Conservation (phyloP, 805 yeast genomes). For the Nakazawaea sp. region DNA sequence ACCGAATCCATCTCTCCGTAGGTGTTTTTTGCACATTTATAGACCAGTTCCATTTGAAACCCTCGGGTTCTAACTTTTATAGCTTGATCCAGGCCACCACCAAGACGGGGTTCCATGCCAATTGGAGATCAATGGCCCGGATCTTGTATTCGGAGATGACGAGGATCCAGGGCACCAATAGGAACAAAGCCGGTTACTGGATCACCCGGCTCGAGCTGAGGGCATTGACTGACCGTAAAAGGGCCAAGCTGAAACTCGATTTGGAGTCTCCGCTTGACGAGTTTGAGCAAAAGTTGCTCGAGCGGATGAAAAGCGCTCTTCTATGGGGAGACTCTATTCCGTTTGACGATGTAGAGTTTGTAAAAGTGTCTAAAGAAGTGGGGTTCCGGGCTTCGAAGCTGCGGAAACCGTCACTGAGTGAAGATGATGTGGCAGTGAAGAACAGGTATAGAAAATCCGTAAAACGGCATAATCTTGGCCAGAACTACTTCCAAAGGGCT, state of each 20-base stretch:
- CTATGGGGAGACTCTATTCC: slow-evolving; percentile 1
- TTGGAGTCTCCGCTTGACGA: slow-evolving; percentile 11
- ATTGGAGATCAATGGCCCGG: slow-evolving; percentile 15
- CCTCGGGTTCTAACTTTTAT: slow-evolving; percentile 25
- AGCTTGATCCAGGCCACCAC: slow-evolving; percentile 27
- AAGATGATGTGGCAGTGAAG: too few species aligned
- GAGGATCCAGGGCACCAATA: slow-evolving; percentile 1
- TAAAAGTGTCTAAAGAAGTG: too few species aligned
- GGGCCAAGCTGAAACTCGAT: slow-evolving; percentile 10
- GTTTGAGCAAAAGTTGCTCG: slow-evolving; percentile 8
- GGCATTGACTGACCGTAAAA: slow-evolving; percentile 23
- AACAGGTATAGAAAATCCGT: background rate
- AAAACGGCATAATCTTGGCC: background rate
- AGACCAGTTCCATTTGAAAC: slow-evolving; percentile 18
- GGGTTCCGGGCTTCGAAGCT: too few species aligned
- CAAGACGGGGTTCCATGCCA: slow-evolving; percentile 21
- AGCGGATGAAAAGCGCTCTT: background rate
- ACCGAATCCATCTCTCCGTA: slow-evolving; percentile 24
- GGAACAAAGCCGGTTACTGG: slow-evolving; percentile 12
- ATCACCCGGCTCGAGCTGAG: slow-evolving; percentile 21
- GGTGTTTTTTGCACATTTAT: slow-evolving; percentile 25
- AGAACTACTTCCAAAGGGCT: slow-evolving; percentile 1
- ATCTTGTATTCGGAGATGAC: slow-evolving; percentile 13
- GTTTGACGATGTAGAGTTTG: too few species aligned
- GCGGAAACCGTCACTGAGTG: too few species aligned